Conservation (phyloP, 495 filamentous ascomycete species). For the Talaromyces thailandensis region DNA sequence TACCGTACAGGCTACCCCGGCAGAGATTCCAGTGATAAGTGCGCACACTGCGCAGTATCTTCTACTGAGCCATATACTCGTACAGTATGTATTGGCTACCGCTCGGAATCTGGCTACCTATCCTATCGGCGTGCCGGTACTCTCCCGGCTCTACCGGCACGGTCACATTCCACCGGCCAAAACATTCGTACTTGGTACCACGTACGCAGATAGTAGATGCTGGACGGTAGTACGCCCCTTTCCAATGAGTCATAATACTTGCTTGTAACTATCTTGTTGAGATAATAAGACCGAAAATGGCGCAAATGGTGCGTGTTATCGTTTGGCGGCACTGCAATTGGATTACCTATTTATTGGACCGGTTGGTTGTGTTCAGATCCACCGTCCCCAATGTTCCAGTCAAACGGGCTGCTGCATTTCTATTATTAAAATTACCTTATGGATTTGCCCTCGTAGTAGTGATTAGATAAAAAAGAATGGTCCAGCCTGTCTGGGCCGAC, state of each 20-base stretch:
- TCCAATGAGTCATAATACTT: neutral
- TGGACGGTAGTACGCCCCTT: neutral
- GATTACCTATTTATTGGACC: too few species aligned
- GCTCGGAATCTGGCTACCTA: neutral
- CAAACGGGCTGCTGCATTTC: neutral
- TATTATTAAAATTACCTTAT: conserved; percentile 1
- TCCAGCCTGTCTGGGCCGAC: conserved; percentile 1
- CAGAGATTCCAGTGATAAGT: too few species aligned
- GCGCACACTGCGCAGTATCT: too few species aligned
- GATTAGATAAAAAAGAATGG: neutral
- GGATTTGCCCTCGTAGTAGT: neutral
- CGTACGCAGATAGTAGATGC: neutral
- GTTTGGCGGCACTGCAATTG: neutral
- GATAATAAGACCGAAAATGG: neutral
- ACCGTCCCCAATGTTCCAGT: neutral
- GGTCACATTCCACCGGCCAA: neutral
- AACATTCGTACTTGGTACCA: neutral
- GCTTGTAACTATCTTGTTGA: neutral
- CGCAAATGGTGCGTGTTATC: neutral
- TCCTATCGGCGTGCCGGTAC: conserved; percentile 1
- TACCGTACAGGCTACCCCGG: too few species aligned
- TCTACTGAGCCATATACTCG: too few species aligned
- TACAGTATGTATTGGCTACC: neutral
- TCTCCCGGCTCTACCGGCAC: conserved; percentile 1
- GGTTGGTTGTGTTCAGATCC: neutral